These are phyloP conservation scores for Fusarium brachygibbosum DNA, from an alignment of 2,329 filamentous ascomycete species.

Conservation along the genomic window DNA sequence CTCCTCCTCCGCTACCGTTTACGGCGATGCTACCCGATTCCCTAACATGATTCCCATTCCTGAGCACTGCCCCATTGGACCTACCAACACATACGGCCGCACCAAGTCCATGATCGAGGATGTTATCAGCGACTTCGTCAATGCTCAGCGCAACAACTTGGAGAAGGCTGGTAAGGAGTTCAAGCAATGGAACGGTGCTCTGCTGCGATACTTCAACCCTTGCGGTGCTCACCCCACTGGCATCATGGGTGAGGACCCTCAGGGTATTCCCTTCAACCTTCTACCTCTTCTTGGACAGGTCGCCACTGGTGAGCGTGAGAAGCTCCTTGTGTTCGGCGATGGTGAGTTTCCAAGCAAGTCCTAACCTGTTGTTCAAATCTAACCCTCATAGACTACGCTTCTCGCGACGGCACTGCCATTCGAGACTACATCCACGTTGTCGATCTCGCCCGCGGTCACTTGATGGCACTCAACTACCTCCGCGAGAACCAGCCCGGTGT, in stretches of 20 bases:
- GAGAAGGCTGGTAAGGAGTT: constrained; percentile 82
- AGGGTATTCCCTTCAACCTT: constrained; percentile 95
- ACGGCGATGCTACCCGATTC: constrained; percentile 96
- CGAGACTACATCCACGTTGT: constrained; percentile 98
- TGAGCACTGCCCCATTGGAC: constrained; percentile 93
- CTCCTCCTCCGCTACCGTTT: constrained; percentile 97
- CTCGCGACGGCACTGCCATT: constrained; percentile 91
- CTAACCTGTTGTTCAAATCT: constrained; percentile 18
- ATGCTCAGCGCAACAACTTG: constrained; percentile 85
- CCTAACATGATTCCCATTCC: constrained; percentile 99
- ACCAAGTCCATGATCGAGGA: constrained; percentile 94
- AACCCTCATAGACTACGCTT: constrained; percentile 79
- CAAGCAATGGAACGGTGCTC: constrained; percentile 90
- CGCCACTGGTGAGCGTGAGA: constrained; percentile 93
- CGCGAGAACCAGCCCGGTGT: constrained; percentile 87
- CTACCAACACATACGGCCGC: constrained; percentile 97
- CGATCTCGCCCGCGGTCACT: constrained; percentile 87
- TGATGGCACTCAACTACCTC: constrained; percentile 91
- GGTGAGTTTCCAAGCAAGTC: constrained; percentile 67
- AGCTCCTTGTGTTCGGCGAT: constrained; percentile 93
- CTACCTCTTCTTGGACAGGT: constrained; percentile 95
- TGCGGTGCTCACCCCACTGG: constrained; percentile 94
- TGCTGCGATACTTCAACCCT: constrained; percentile 98
- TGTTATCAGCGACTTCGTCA: constrained; percentile 91
- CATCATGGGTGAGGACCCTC: constrained; percentile 97